These are phyloP conservation scores for Aspergillus bombycis DNA, from an alignment of 2,329 filamentous ascomycete genomes.

Conservation along the genomic window DNA sequence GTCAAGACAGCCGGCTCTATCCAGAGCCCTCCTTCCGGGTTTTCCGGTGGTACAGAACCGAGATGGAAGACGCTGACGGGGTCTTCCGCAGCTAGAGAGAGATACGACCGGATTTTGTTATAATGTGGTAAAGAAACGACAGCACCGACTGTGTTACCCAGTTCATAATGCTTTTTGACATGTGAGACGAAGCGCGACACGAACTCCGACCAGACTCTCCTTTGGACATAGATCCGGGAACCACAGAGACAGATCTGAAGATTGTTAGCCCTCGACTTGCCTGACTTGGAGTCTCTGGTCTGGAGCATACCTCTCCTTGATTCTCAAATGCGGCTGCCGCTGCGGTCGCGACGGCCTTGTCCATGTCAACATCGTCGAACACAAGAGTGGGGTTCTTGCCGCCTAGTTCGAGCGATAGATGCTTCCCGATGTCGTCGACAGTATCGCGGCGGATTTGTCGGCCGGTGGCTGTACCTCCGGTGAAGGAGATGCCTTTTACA, in stretches of 20 bases:
- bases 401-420: constrained; percentile 23
- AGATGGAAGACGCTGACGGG: constrained; percentile 60
- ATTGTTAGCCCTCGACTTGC: neutral
- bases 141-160: constrained; percentile 60
- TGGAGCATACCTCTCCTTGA: constrained; percentile 14
- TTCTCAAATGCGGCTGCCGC: constrained; percentile 24
- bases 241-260: constrained; percentile 56
- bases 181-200: constrained; percentile 56
- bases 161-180: constrained; percentile 59
- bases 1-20: constrained; percentile 59
- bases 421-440: constrained; percentile 25
- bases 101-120: constrained; percentile 60
- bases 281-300: neutral
- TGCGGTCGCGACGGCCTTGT: constrained; percentile 16
- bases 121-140: constrained; percentile 21
- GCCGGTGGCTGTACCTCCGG: constrained; percentile 21
- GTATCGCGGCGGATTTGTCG: constrained; percentile 24
- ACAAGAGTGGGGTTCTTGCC: constrained; percentile 24
- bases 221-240: constrained; percentile 68
- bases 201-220: constrained; percentile 64
- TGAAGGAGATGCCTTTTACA: constrained; percentile 23
- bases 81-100: constrained; percentile 57
- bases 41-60: constrained; percentile 55
- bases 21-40: constrained; percentile 58
- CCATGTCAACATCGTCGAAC: constrained; percentile 23